Percentiles rank a stretch among this genome's conserved stretches.
Evolutionary conservation across 2,329 filamentous ascomycete genomes (phyloP).

Genomic region (Arthrobotrys conoides): DNA sequence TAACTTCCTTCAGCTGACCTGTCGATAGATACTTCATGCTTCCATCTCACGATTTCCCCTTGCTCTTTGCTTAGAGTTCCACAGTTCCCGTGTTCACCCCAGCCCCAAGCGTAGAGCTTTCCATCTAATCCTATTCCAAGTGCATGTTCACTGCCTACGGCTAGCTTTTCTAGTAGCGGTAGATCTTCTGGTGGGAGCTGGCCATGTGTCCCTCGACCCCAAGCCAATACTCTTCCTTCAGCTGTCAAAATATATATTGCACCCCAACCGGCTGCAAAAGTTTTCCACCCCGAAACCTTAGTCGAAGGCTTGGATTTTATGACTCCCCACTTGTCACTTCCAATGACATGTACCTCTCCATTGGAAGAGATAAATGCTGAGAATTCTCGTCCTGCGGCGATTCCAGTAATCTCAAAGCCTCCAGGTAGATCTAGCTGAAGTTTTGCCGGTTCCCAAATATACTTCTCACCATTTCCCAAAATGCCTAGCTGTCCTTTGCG

Average conservation of each 20-base stretch:
- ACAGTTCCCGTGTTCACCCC: conserved; percentile 98
- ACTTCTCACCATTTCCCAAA: conserved; percentile 67
- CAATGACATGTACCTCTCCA: conserved; percentile 78
- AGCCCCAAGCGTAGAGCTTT: conserved; percentile 84
- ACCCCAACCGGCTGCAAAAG: conserved; percentile 83
- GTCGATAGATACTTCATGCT: conserved; percentile 76
- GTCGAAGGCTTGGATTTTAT: conserved; percentile 60
- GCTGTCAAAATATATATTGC: conserved; percentile 79
- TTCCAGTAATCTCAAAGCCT: conserved; percentile 76
- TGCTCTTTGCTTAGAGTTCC: conserved; percentile 75
- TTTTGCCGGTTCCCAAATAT: conserved; percentile 75
- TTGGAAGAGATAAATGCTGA: conserved; percentile 76
- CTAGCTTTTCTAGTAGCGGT: conserved; percentile 75
- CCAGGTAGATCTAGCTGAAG: conserved; percentile 70
- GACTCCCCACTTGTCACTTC: conserved; percentile 81
- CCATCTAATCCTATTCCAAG: conserved; percentile 75
- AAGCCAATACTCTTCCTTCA: conserved; percentile 76
- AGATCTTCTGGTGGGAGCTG: conserved; percentile 79
- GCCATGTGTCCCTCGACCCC: conserved; percentile 88
- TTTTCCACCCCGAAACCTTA: conserved; percentile 18
- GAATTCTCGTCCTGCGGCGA: conserved; percentile 86
- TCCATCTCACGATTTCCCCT: conserved; percentile 76
- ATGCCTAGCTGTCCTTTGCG: conserved; percentile 86
- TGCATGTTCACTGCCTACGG: conserved; percentile 91
- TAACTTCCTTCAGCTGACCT: conserved; percentile 71